Evolutionary conservation across 73 alveolate genomes (phyloP).

Genomic region (Paramecium sexaurelia): DNA sequence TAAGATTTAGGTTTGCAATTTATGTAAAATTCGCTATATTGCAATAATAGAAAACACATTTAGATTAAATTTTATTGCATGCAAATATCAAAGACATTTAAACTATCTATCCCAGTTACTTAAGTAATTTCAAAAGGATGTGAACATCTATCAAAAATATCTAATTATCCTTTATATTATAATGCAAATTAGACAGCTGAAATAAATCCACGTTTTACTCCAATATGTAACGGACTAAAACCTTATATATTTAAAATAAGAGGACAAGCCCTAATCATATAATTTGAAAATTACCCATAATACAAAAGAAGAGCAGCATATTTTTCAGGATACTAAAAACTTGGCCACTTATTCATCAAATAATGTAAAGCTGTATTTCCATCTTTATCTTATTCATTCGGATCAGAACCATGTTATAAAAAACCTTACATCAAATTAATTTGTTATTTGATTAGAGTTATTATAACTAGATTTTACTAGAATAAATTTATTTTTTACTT

Average conservation of each 20-base stretch:
- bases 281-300: neutral
- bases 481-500: neutral
- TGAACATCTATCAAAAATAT: neutral
- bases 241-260: neutral
- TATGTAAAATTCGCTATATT: neutral
- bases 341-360: neutral
- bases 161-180: neutral
- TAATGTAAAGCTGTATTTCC: constrained; percentile 27
- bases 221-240: neutral
- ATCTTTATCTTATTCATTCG: constrained; percentile 22
- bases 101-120: neutral
- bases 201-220: constrained; percentile 4
- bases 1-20: neutral
- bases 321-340: neutral
- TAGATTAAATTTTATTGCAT: neutral
- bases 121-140: neutral
- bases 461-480: constrained; percentile 10
- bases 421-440: neutral
- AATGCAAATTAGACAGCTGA: neutral
- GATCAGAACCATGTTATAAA: neutral
- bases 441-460: neutral
- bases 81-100: constrained; percentile 4
- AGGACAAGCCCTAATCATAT: neutral
- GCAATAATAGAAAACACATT: neutral
- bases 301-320: constrained; percentile 12